A percentile compares a stretch with the other conserved stretches of the same genome.
Conservation (phyloP, 2,329 filamentous ascomycete species). For the Penicillium sp. region DNA sequence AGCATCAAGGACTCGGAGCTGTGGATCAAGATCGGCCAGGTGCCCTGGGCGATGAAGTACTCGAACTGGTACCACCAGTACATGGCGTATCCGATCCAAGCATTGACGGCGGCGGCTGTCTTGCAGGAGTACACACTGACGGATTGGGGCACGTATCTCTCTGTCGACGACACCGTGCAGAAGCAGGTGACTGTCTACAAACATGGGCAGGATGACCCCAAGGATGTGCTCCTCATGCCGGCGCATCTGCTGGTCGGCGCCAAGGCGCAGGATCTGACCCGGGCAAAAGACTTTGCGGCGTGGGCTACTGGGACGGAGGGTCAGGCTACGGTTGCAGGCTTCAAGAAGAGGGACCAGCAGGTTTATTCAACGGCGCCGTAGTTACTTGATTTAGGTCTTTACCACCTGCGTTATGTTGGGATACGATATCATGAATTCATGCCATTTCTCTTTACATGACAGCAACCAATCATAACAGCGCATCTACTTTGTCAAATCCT, state of each 20-base stretch:
- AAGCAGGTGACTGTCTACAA: constrained; percentile 40
- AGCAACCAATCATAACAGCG: no score
- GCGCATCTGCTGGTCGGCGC: constrained; percentile 48
- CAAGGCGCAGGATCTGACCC: constrained; percentile 38
- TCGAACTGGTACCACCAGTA: constrained; percentile 56
- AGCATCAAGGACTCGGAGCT: constrained; percentile 55
- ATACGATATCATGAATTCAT: no score
- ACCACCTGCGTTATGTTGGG: no score
- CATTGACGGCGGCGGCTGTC: constrained; percentile 47
- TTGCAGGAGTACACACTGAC: constrained; percentile 55
- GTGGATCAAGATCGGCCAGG: constrained; percentile 54
- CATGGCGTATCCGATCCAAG: constrained; percentile 52
- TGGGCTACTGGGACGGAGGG: constrained; percentile 45
- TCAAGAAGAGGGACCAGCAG: constrained; percentile 45
- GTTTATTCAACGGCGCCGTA: constrained; percentile 45
- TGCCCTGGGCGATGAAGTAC: constrained; percentile 51
- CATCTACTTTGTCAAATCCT: no score
- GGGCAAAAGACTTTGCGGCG: constrained; percentile 44
- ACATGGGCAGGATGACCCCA: constrained; percentile 39
- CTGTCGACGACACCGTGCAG: constrained; percentile 39
- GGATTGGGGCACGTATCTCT: constrained; percentile 53
- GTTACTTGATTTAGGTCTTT: no score
- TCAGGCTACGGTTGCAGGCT: constrained; percentile 44
- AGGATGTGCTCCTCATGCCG: constrained; percentile 50
- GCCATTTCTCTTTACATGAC: no score